Conservation (phyloP, 1,139 yeast genomes). For the Magnusiomyces fungicola region DNA sequence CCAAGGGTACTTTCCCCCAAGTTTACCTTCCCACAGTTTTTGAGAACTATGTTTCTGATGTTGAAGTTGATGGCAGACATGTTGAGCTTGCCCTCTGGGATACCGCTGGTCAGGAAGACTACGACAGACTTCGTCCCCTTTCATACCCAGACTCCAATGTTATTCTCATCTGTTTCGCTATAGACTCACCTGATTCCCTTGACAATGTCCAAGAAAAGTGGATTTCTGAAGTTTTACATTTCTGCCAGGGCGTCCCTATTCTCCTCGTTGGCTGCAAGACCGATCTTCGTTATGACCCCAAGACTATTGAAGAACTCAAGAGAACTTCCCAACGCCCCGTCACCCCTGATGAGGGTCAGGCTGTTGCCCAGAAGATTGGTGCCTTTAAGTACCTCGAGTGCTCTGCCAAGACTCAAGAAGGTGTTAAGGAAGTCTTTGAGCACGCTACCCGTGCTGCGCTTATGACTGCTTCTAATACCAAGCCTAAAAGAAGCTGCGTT, state of each 20-base stretch:
- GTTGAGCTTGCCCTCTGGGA: conserved; percentile 95
- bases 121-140: conserved; percentile 88
- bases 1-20: conserved; percentile 93
- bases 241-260: conserved; percentile 93
- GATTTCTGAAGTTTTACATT: conserved; percentile 90
- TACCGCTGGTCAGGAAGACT: conserved; percentile 98
- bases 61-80: conserved; percentile 85
- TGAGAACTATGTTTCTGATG: conserved; percentile 91
- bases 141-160: conserved; percentile 93
- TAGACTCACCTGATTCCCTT: conserved; percentile 86
- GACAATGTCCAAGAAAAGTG: conserved; percentile 92
- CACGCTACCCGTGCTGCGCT: conserved; percentile 89
- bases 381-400: conserved; percentile 81
- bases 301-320: conserved; percentile 72
- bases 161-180: conserved; percentile 83
- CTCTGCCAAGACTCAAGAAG: conserved; percentile 75
- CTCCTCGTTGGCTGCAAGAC: conserved; percentile 85
- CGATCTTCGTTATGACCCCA: conserved; percentile 72
- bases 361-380: conserved; percentile 72
- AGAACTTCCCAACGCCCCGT: conserved; percentile 85
- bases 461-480: conserved; percentile 42
- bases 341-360: conserved; percentile 73
- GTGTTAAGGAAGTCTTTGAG: conserved; percentile 71
- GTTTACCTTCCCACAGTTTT: conserved; percentile 94
- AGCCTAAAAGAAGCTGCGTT: conserved; percentile 39